A percentile compares a stretch with the other conserved stretches of the same genome.
These are phyloP conservation scores for Paecilomyces variotii DNA, from an alignment of 2,329 filamentous ascomycete genomes.

Conservation along the genomic window DNA sequence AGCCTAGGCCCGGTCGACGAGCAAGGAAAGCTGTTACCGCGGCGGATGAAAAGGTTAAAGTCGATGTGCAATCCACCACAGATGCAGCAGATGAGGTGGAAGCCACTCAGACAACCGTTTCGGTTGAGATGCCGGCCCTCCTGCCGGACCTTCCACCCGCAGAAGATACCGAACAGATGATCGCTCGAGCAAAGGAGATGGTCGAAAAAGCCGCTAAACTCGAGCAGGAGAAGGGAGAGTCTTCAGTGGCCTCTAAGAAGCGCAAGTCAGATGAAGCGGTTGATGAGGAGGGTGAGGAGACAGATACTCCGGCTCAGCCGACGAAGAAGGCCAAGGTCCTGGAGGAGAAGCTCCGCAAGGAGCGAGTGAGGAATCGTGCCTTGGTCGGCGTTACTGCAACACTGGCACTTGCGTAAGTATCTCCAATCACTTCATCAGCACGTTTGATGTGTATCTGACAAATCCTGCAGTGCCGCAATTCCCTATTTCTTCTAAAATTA, in stretches of 20 bases:
- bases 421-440: not conserved
- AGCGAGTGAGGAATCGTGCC: constrained; percentile 78
- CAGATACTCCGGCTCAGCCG: constrained; percentile 36
- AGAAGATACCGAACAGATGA: constrained; percentile 73
- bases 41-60: constrained; percentile 49
- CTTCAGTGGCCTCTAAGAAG: constrained; percentile 44
- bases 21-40: constrained; percentile 16
- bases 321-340: constrained; percentile 63
- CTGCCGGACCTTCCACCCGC: constrained; percentile 61
- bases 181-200: constrained; percentile 81
- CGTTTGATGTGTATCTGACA: constrained; percentile 12
- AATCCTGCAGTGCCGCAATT: constrained; percentile 32
- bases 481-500: constrained; percentile 39
- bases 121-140: constrained; percentile 65
- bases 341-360: constrained; percentile 72
- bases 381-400: constrained; percentile 80
- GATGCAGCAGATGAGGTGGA: constrained; percentile 50
- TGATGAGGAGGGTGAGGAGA: constrained; percentile 34
- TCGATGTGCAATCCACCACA: constrained; percentile 61
- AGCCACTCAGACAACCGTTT: constrained; percentile 63
- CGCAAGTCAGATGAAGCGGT: constrained; percentile 66
- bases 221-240: constrained; percentile 32
- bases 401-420: constrained; percentile 79
- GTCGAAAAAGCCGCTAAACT: constrained; percentile 60
- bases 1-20: constrained; percentile 1